These are phyloP conservation scores for Tylopilus sp. DNA, from an alignment of 768 basidiomycete genomes.

Conservation along the genomic window DNA sequence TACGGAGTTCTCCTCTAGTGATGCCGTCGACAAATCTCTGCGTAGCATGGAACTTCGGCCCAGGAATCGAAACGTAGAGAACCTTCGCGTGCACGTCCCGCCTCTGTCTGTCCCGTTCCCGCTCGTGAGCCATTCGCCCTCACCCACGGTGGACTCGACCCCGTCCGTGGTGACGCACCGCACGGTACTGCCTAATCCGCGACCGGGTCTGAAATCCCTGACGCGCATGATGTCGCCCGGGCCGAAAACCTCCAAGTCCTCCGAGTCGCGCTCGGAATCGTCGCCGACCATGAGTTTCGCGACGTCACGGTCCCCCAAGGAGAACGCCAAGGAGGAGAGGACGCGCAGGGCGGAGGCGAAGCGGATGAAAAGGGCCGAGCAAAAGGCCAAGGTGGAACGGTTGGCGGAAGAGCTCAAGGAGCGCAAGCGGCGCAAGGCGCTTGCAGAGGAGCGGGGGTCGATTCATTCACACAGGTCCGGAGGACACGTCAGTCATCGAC, in stretches of 20 bases:
- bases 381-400: constrained; percentile 37
- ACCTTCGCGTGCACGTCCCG: constrained; percentile 31
- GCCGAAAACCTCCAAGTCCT: constrained; percentile 13
- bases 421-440: constrained; percentile 30
- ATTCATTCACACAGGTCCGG: constrained; percentile 24
- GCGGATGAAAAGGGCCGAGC: constrained; percentile 39
- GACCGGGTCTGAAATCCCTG: constrained; percentile 17
- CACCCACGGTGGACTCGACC: constrained; percentile 8
- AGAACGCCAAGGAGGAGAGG: constrained; percentile 40
- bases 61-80: constrained; percentile 29
- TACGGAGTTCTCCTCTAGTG: constrained; percentile 15
- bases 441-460: constrained; percentile 31
- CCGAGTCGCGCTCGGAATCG: constrained; percentile 4
- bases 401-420: constrained; percentile 46
- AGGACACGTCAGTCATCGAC: constrained; percentile 17
- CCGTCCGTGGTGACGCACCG: constrained; percentile 1
- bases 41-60: constrained; percentile 9
- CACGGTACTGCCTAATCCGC: not conserved
- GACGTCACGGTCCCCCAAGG: constrained; percentile 14
- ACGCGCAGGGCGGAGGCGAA: constrained; percentile 42
- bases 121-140: constrained; percentile 13
- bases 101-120: constrained; percentile 16
- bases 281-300: constrained; percentile 20
- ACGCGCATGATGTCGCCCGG: constrained; percentile 27
- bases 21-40: constrained; percentile 15